phyloP scores from a whole-genome alignment of 2,329 filamentous ascomycete species.

The Colletotrichum somersetense region DNA sequence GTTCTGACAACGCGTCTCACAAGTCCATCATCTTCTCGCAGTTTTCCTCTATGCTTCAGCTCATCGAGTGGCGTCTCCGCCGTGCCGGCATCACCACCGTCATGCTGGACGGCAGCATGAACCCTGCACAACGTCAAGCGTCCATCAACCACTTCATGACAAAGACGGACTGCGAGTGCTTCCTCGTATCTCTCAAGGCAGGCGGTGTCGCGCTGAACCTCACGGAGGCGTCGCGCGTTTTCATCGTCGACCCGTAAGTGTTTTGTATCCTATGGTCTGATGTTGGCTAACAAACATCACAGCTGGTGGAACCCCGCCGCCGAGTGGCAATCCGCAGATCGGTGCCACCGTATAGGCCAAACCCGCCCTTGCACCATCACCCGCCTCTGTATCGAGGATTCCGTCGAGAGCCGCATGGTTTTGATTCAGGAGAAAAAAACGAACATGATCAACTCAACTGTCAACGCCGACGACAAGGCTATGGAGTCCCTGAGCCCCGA shows the following conservation, averaged over 20 bases:
- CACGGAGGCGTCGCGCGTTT: slow-evolving; percentile 93
- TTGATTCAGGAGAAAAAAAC: slow-evolving; percentile 98
- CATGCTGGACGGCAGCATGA: slow-evolving; percentile 98
- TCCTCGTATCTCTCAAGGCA: slow-evolving; percentile 94
- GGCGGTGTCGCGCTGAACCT: slow-evolving; percentile 96
- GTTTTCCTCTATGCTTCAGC: slow-evolving; percentile 96
- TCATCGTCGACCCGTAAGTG: slow-evolving; percentile 95
- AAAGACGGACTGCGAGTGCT: slow-evolving; percentile 93
- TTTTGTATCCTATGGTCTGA: neutral
- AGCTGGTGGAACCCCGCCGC: slow-evolving; percentile 99
- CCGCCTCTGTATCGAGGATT: slow-evolving; percentile 95
- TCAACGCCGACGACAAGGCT: slow-evolving; percentile 91
- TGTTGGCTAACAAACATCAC: slow-evolving; percentile 44
- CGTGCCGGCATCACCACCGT: slow-evolving; percentile 98
- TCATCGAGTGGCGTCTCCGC: slow-evolving; percentile 96
- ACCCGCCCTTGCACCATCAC: slow-evolving; percentile 94
- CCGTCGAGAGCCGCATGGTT: slow-evolving; percentile 95
- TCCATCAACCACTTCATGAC: slow-evolving; percentile 98
- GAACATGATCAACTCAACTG: slow-evolving; percentile 96
- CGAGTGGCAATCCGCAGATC: slow-evolving; percentile 97
- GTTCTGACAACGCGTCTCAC: slow-evolving; percentile 91
- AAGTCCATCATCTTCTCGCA: slow-evolving; percentile 99
- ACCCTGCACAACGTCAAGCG: slow-evolving; percentile 89
- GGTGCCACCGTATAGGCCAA: slow-evolving; percentile 95
- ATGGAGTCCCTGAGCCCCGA: slow-evolving; percentile 92